Evolutionary conservation across 2,329 filamentous ascomycete species (phyloP), one percentile per base, ranked within the genome.

Genomic region (Trichoderma brevicompactum): DNA sequence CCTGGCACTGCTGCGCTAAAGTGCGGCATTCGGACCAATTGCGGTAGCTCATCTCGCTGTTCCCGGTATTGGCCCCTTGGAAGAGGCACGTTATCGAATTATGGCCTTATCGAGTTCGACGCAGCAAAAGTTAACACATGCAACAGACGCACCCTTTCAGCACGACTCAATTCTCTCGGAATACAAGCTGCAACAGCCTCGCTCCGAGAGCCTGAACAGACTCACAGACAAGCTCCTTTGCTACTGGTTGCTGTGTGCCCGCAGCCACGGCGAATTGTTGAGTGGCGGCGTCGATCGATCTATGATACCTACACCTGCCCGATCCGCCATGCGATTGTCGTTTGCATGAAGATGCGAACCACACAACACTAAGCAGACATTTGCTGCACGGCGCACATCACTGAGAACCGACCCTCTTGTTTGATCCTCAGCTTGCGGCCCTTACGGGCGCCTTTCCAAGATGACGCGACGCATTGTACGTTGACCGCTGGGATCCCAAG

Each of bases 391-490:
- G 60, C 61, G 53, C 65, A 53, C 46, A n/a, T n/a, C 28, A n/a
- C 48, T 15, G 46, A 55, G 40, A 50, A 19, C 48, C 43, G 32
- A 58, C 19, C 60, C 46, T 36, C 12, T 17, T 46, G 52, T 36
- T 48, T 53, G 43, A 23, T 23, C 36, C 15, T 40, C 23, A 36
- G 41, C 49, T 46, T 40, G 17, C 12, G 44, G 6, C 19, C 36
- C 43, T 28, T n/a, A 5, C 64, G 23, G 41, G 43, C 28, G 17
- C 32, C 58, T 66, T 19, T 50, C 52, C 67, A 74, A 68, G 68
- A 78, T 78, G 75, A 76, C 76, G 68, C 73, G 76, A 74, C 74
- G 76, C 67, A 78, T 78, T 65, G 77, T 78, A 69, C 67, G 75
- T 69, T 49, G 52, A 28, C 63, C 55, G 50, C 41, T 12, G 48